Base-by-base conservation (phyloP, 768 basidiomycete genomes). In the Tulasnella sp. region DNA sequence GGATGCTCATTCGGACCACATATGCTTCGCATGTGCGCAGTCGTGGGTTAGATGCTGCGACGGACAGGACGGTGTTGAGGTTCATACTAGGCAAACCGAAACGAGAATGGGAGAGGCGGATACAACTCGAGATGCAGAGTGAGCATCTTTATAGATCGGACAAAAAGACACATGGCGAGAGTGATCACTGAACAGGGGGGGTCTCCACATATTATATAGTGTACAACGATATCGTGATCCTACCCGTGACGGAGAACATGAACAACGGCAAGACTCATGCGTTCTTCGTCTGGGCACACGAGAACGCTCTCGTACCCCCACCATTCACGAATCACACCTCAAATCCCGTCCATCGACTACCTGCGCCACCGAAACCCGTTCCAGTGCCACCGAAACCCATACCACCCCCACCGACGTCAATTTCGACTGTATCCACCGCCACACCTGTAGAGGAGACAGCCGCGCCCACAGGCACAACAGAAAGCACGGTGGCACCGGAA, bases 251-350 rank as follows among this genome's bases (percentile, higher is more conserved):
- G 7, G 75, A 76, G 63, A 76, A 76, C 65, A 76, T 76, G 75
- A 76, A 76, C 65, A 68, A 69, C 29, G 75, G 75, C 53, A 76
- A 76, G 66, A 76, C 75, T 31, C 70, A 73, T 62, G 70, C 69
- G 17, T 76, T 70, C 66, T 75, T 76, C 65, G 63, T 64, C 1
- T 76, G 75, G 75, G 75, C 75, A 11, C 44, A 62, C 29, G 29
- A 21, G 10, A 53, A 63, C 48, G 62, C 62, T 7, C 38, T 63
- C 17, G 62, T 63, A 22, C 60, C 61, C 21, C 61, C 61, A 9
- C 61, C 60, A 12, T 48, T 30, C 46, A 30, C 60, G 15, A 60
- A 62, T 48, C 61, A 31, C 22, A 60, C 60, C 24, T 31, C 11
- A 17, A 34, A 51, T 41, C 50, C 58, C 12, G 30, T 50, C 17